These are phyloP conservation scores for Cytospora leucostoma DNA, from an alignment of 2,329 filamentous ascomycete species.

Conservation along the genomic window DNA sequence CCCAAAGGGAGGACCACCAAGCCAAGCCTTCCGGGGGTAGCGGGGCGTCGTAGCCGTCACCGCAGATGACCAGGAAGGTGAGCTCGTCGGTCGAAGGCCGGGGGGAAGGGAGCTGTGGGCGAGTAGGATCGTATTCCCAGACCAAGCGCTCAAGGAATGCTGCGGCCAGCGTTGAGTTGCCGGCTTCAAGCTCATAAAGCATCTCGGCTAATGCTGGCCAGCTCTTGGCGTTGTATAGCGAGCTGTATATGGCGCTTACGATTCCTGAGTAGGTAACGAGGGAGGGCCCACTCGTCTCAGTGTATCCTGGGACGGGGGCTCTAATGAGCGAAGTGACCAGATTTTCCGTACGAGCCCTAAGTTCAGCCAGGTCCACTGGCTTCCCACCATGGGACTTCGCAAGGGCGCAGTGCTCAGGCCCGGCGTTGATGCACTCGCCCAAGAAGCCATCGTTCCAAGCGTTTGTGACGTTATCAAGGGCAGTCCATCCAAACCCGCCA, in stretches of 20 bases:
- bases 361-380: conserved; percentile 38
- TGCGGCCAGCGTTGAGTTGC: conserved; percentile 47
- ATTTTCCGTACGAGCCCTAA: conserved; percentile 43
- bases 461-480: conserved; percentile 51
- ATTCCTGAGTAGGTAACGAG: conserved; percentile 49
- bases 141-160: conserved; percentile 39
- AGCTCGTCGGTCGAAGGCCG: conserved; percentile 44
- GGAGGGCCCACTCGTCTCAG: conserved; percentile 42
- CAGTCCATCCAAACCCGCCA: conserved; percentile 48
- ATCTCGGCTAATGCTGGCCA: conserved; percentile 47
- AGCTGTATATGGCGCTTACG: conserved; percentile 42
- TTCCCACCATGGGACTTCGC: conserved; percentile 38
- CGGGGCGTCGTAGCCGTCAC: conserved; percentile 48
- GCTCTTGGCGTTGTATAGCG: conserved; percentile 45
- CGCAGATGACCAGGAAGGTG: conserved; percentile 45
- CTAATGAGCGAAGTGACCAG: conserved; percentile 42
- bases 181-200: conserved; percentile 46
- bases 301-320: conserved; percentile 44
- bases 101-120: conserved; percentile 34
- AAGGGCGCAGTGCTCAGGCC: conserved; percentile 48
- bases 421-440: conserved; percentile 51
- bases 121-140: conserved; percentile 47
- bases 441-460: conserved; percentile 53
- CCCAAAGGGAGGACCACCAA: conserved; percentile 51
- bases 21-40: conserved; percentile 40